phyloP scores from a whole-genome alignment of 495 filamentous ascomycete genomes.

The Lasiosphaeris hirsuta region DNA sequence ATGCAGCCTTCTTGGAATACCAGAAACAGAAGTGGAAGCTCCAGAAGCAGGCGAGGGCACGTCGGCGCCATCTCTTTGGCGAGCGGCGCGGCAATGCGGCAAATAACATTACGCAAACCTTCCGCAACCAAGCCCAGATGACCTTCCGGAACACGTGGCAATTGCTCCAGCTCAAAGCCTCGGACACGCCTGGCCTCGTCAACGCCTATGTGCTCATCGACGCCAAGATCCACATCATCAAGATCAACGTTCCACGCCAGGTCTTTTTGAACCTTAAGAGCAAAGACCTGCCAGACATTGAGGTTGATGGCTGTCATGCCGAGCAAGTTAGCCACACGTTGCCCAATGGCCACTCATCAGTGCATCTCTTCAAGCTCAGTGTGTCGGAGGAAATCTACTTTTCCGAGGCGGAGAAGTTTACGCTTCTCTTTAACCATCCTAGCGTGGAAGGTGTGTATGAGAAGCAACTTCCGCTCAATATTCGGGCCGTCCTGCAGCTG shows the following conservation, averaged over 20 bases:
- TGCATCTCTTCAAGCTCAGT: conserved; percentile 88
- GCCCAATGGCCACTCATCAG: conserved; percentile 91
- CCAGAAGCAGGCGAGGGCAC: conserved; percentile 84
- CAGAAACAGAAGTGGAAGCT: conserved; percentile 99
- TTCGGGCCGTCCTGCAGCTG: conserved; percentile 81
- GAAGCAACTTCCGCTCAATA: conserved; percentile 78
- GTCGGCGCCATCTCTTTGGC: conserved; percentile 88
- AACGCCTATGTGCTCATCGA: conserved; percentile 90
- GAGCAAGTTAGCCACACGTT: conserved; percentile 90
- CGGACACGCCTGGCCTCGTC: conserved; percentile 79
- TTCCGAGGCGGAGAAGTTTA: conserved; percentile 75
- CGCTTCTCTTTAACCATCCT: conserved; percentile 79
- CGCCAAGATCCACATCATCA: conserved; percentile 80
- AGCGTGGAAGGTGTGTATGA: conserved; percentile 98
- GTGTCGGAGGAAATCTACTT: conserved; percentile 87
- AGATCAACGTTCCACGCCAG: conserved; percentile 82
- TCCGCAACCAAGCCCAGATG: conserved; percentile 85
- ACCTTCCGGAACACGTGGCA: conserved; percentile 93
- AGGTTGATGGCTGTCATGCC: conserved; percentile 79
- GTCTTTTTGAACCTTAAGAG: conserved; percentile 89
- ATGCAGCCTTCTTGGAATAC: conserved; percentile 83
- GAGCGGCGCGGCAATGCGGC: conserved; percentile 66
- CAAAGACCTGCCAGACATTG: conserved; percentile 81
- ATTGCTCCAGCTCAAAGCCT: conserved; percentile 78
- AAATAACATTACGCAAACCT: conserved; percentile 79